Evolutionary conservation across 345 rosid genomes (phyloP), one percentile per base, ranked within the genome.

Genomic region (Pistacia atlantica): DNA sequence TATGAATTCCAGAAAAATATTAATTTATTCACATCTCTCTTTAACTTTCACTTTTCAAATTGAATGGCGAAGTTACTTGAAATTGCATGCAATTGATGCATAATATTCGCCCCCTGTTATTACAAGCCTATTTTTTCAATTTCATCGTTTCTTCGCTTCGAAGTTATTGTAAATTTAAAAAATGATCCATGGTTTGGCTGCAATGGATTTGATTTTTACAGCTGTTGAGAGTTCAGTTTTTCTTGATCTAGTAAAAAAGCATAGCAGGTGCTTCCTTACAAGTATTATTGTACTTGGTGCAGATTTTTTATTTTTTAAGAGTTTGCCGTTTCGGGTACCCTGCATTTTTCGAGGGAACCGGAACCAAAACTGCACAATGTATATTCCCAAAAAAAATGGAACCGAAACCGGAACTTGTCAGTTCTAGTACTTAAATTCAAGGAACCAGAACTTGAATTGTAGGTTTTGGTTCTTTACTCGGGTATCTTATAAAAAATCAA

Each of bases 311-410:
- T 71, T 12, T 14, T 75, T 42, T 31, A 13, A 2, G 28, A 0
- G 61, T 69, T 69, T 54, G 16, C 9, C 13, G 48, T 25, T 8
- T n/a, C 42, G 22, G 62, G 4, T 52, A 17, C 12, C 14, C 3
- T 0, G 1, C 3, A 5, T 4, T 56, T 17, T 4, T 38, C 0
- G 14, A 52, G 12, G 18, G 17, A 2, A 11, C 5, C 3, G 65
- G 73, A 76, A 55, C 77, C 84, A 75, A 11, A 75, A 68, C 25
- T 22, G 25, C 25, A 22, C 25, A 22, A 22, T 22, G 25, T 22
- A 22, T 0, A 22, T 22, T 22, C 25, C 25, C 25, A 22, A 22
- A 22, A 22, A 22, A 22, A 22, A 22, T n/a, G 25, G 25, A 22
- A 22, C 25, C 25, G 25, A 22, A 22, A 22, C 25, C 0, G 25